Conservation (phyloP, 2,329 filamentous ascomycete genomes). For the Aotearoamyces nothofagi region DNA sequence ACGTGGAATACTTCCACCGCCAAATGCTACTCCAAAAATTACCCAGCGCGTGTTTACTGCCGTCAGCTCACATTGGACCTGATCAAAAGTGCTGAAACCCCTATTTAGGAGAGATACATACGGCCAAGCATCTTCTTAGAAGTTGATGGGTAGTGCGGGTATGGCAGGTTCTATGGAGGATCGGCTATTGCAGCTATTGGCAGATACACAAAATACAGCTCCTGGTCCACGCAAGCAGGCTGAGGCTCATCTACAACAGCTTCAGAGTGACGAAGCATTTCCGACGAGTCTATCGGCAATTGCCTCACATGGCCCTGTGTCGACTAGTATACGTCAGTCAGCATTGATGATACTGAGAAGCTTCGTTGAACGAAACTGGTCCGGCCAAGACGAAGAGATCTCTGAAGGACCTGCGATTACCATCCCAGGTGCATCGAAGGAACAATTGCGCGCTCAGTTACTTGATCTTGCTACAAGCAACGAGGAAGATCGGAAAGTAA, state of each 20-base stretch:
- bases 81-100: no score
- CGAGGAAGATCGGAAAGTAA: slow-evolving; percentile 67
- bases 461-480: slow-evolving; percentile 63
- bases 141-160: neutral
- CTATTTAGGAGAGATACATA: slow-evolving; percentile 5
- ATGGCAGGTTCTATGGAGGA: slow-evolving; percentile 58
- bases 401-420: slow-evolving; percentile 35
- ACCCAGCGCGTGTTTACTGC: slow-evolving; percentile 2
- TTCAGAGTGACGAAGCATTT: slow-evolving; percentile 39
- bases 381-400: slow-evolving; percentile 50
- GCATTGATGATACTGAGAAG: slow-evolving; percentile 67
- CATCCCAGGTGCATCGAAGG: slow-evolving; percentile 59
- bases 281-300: slow-evolving; percentile 56
- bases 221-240: slow-evolving; percentile 71
- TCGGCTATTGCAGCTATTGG: slow-evolving; percentile 76
- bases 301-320: slow-evolving; percentile 59
- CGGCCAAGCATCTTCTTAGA: no score
- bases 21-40: slow-evolving; percentile 3
- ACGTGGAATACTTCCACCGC: slow-evolving; percentile 1
- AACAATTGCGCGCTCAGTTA: slow-evolving; percentile 55
- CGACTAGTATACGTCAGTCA: slow-evolving; percentile 65
- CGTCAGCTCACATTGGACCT: no score
- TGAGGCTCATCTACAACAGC: slow-evolving; percentile 64
- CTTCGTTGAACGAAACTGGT: slow-evolving; percentile 80
- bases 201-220: slow-evolving; percentile 67